Evolutionary conservation across 2,329 filamentous ascomycete species (phyloP).

Genomic region (Colletotrichum cordylinicola): DNA sequence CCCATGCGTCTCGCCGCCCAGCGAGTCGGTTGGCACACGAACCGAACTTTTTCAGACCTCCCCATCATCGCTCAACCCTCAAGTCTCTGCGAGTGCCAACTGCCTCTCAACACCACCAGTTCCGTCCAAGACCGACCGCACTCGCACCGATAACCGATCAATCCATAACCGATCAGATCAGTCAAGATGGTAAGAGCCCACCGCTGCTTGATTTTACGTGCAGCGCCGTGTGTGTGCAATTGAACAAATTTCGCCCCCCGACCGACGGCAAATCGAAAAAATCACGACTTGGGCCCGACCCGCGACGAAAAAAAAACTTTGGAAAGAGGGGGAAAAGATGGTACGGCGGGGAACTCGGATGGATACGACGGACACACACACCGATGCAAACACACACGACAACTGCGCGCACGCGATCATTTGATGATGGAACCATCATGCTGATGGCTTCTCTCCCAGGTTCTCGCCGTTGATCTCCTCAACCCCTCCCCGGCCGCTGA

Average conservation of each 20-base stretch:
- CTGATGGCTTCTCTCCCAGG: conserved; percentile 59
- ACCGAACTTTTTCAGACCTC: conserved; percentile 51
- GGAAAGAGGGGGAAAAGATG: conserved; percentile 15
- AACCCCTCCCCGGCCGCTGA: conserved; percentile 98
- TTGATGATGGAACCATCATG: conserved; percentile 23
- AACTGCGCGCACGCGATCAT: conserved; percentile 6
- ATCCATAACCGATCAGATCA: conserved; percentile 49
- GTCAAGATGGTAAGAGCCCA: conserved; percentile 71
- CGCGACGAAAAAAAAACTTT: conserved; percentile 5
- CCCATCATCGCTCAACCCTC: conserved; percentile 43
- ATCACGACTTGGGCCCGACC: conserved; percentile 21
- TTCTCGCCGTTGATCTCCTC: conserved; percentile 99
- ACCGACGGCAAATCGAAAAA: conserved; percentile 19
- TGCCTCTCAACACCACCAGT: conserved; percentile 54
- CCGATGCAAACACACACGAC: neutral
- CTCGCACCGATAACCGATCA: conserved; percentile 50
- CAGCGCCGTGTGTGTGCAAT: conserved; percentile 13
- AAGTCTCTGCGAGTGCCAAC: conserved; percentile 50
- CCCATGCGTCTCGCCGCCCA: neutral
- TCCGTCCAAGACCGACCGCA: conserved; percentile 53
- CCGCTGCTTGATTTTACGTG: conserved; percentile 23
- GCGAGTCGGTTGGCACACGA: neutral
- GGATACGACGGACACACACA: conserved; percentile 4
- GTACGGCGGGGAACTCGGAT: conserved; percentile 10
- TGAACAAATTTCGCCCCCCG: conserved; percentile 9